Base-by-base conservation (phyloP, 148 eudicot species). In the Chenopodium album region DNA sequence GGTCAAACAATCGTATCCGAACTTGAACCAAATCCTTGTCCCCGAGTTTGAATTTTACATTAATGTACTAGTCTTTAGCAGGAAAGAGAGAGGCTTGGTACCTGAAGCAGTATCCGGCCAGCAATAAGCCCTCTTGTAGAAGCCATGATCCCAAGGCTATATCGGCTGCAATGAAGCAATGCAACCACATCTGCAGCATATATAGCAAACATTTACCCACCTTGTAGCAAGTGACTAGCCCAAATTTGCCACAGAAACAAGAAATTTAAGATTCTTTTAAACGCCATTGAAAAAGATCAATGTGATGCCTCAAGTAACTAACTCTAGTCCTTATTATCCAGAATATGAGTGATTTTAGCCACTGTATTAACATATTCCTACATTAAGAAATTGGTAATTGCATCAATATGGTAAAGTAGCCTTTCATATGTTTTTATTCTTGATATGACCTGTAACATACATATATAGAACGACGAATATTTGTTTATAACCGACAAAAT, bases 101-200 rank as follows among this genome's bases (percentile, higher is more conserved):
- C 99, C 98, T 97, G 94, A 77, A 97, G 85, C 88, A 88, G 68
- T 75, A 97, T 82, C 68, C 99, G 92, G 81, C 99, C 98, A 80
- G 92, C 93, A 75, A 97, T 86, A 67, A 89, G 93, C 67, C 99
- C 99, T 91, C 97, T 92, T 72, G 95, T 90, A 47, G 99, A 92
- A 56, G 99, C 98, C 97, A 94, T 92, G 82, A 97, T 92, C 69
- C 99, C 98, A 81, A 97, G 97, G 84, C 98, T 94, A 65, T 78
- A 92, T 23, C 99, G 89, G 88, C 99, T 97, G 89, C 99, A 97
- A 31, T 90, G 92, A 85, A 97, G 93, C 90, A 97, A 85, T 56
- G 98, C 98, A 78, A 97, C 97, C 80, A 92, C 93, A 85, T 97
- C 99, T 96, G 85, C 29, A 28, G 29, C 29, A 74, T 80, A 64